Evolutionary conservation across 495 filamentous ascomycete species (phyloP).

Genomic region (Cercophora samala): DNA sequence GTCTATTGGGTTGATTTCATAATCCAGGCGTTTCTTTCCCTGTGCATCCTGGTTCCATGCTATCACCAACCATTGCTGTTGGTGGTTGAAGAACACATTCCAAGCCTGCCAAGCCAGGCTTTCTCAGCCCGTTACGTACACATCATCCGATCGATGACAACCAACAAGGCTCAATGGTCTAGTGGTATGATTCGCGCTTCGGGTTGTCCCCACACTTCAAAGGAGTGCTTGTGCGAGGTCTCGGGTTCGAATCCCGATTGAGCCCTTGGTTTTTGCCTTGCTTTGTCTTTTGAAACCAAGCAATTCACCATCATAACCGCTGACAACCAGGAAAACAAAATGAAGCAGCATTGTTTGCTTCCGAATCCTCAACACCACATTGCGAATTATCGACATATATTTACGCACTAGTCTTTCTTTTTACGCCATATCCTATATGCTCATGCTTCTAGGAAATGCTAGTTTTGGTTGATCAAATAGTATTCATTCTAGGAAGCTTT

Average conservation of each 20-base stretch:
- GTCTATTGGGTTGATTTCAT: too few species aligned
- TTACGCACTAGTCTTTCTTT: too few species aligned
- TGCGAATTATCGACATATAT: too few species aligned
- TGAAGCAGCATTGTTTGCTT: too few species aligned
- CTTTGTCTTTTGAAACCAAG: neutral
- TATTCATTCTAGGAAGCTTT: neutral
- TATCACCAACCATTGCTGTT: neutral
- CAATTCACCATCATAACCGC: too few species aligned
- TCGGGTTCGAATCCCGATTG: slow-evolving; percentile 25
- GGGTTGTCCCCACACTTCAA: slow-evolving; percentile 10
- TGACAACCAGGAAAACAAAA: too few species aligned
- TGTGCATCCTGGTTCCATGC: neutral
- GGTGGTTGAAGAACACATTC: neutral
- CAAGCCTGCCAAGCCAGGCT: neutral
- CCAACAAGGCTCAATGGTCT: slow-evolving; percentile 17
- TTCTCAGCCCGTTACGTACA: neutral
- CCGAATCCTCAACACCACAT: too few species aligned
- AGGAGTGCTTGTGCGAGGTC: slow-evolving; percentile 20
- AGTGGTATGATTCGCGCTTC: slow-evolving; percentile 27
- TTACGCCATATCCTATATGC: too few species aligned
- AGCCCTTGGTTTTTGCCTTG: slow-evolving; percentile 13
- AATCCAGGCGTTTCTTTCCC: too few species aligned
- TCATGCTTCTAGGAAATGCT: too few species aligned
- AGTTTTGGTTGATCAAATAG: neutral
- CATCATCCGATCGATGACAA: neutral